Evolutionary conservation across 179 eudicot genomes (phyloP), one percentile per base, ranked within the genome.

Genomic region (Drosera spatulata): DNA sequence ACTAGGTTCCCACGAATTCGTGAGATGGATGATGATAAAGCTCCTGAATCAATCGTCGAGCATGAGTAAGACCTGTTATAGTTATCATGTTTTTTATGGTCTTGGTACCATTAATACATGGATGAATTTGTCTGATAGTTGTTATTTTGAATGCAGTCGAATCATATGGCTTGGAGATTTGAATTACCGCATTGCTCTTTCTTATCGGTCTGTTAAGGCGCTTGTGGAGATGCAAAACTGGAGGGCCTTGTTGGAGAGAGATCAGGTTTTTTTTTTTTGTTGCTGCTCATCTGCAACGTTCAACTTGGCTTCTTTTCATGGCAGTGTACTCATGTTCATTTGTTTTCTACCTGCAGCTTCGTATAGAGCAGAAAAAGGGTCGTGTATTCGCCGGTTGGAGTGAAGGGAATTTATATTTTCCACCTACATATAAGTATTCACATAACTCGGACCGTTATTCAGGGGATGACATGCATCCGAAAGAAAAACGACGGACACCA

Each of bases 211-310:
- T 58, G 91, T 87, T 49, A 84, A 86, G 66, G 91, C 97, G 39
- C 91, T 89, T 43, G 95, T 89, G 57, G 95, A 89, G 76, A 89
- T 86, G 97, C 91, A 79, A 46, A 84, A 86, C 48, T 89, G 97
- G 97, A 81, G 83, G 69, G 91, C 79, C 52, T 77, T 89, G 80
- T 68, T 89, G 52, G 95, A 82, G 62, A 86, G 84, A 55, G 97
- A 89, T 50, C 97, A 89, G 88, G 96, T 70, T 71, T 53, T 8
- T 10, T 37, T 56, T 12, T 5, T 1, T 39, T 7, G 11, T 14
- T 14, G 11, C 45, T 39, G n/a, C 39, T 15, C 4, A 39, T 22
- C 33, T 22, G 0, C 33, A 22, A 22, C 33, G 33, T 22, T 22
- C 52, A 50, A 37, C 50, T 10, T 4, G 6, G 48, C 7, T 50